Evolutionary conservation across 768 basidiomycete species (phyloP), one percentile per base, ranked within the genome.

Genomic region (Suillus alpinus): DNA sequence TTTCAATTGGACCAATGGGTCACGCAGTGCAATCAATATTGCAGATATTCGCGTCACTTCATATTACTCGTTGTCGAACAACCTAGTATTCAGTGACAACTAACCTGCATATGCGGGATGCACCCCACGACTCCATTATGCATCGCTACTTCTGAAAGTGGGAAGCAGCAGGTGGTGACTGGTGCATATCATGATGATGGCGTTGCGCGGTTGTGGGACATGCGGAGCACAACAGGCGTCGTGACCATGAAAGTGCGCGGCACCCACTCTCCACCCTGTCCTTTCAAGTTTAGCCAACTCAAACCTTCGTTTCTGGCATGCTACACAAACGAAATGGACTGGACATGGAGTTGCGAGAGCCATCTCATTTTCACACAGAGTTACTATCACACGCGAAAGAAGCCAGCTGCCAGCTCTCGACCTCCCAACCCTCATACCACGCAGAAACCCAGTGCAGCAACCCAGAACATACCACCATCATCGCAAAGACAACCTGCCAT

Each of bases 161-260:
- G 69, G 23, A 70, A 66, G 13, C 77, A 86, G 39, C 89, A 89
- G 67, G 76, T 91, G 14, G 75, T 87, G 29, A 90, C 83, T 0
- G 92, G 90, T 6, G 83, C 86, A 0, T 91, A 93, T 68, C 91
- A 94, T 59, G 91, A 93, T 68, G 91, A 94, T 59, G 91, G 92
- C 14, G 75, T 86, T 2, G 89, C 88, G 0, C 78, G 91, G 5
- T 69, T 94, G 5, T 94, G 91, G 90, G 92, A 94, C 69, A 68
- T 91, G 31, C 80, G 91, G 4, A 92, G 87, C 65, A 78, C 80
- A 16, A 85, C 86, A 65, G 77, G 80, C 18, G 83, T 88, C 0
- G 77, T 93, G 49, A 80, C 87, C 26, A n/a, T n/a, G n/a, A n/a
- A n/a, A n/a, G n/a, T n/a, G n/a, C 13, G 13, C 13, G 12, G 23